Conservation (phyloP, 495 filamentous ascomycete species). For the Penicillium cosmopolitanum region DNA sequence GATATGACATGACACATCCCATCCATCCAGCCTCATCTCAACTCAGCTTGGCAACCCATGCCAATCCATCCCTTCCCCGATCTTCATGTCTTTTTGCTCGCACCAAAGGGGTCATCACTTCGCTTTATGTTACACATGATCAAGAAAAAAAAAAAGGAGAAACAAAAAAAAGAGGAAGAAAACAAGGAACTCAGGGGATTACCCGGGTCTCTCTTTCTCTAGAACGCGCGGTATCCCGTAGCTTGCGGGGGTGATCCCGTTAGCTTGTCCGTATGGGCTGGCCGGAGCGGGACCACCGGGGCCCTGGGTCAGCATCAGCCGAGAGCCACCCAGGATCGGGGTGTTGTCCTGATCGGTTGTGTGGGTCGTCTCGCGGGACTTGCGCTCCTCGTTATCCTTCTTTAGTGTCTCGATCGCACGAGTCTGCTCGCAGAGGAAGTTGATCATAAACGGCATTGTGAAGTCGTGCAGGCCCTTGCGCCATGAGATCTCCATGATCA, state of each 20-base stretch:
- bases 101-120: constrained; percentile 36
- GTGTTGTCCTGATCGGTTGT: constrained; percentile 89
- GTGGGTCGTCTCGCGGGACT: constrained; percentile 81
- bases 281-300: constrained; percentile 53
- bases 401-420: constrained; percentile 81
- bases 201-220: constrained; percentile 19
- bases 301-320: constrained; percentile 98
- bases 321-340: constrained; percentile 86
- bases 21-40: background rate
- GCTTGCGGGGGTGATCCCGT: constrained; percentile 81
- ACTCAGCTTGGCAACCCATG: constrained; percentile 9
- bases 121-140: constrained; percentile 49
- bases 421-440: constrained; percentile 89
- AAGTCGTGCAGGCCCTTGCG: constrained; percentile 93
- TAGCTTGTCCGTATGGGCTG: constrained; percentile 64
- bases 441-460: constrained; percentile 99
- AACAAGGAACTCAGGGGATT: constrained; percentile 16
- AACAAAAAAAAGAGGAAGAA: constrained; percentile 3
- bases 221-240: constrained; percentile 72
- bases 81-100: constrained; percentile 31
- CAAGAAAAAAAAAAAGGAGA: constrained; percentile 20
- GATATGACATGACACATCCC: background rate
- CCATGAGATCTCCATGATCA: constrained; percentile 97
- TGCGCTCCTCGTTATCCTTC: constrained; percentile 97
- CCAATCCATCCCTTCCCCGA: constrained; percentile 12